These are phyloP conservation scores for Globisporangium carolinianum DNA, from an alignment of 352 stramenopile genomes.

Conservation along the genomic window DNA sequence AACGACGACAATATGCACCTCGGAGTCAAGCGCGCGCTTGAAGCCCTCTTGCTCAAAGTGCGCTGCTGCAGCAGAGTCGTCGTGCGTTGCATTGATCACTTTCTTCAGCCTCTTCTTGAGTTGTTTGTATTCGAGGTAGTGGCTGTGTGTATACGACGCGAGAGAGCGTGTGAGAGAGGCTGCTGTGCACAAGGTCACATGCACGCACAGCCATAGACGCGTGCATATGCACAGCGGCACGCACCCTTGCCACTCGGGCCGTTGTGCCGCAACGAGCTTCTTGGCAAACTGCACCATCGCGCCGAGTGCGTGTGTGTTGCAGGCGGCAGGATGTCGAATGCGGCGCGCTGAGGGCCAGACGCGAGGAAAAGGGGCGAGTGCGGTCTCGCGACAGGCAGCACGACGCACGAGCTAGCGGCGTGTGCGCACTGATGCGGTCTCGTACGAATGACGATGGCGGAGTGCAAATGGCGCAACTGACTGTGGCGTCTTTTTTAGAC, in stretches of 20 bases:
- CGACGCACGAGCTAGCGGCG: no score
- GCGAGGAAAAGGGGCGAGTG: no score
- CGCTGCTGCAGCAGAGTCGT: conserved; percentile 18
- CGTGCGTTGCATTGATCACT: conserved; percentile 38
- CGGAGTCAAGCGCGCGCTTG: conserved; percentile 70
- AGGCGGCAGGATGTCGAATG: neutral
- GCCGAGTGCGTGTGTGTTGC: neutral
- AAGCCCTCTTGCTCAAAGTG: conserved; percentile 55
- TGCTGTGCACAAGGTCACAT: neutral
- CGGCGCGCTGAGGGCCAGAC: neutral
- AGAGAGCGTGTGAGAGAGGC: neutral
- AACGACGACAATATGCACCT: conserved; percentile 18
- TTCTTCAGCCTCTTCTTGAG: conserved; percentile 85
- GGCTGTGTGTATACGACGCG: conserved; percentile 19
- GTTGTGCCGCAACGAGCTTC: conserved; percentile 65
- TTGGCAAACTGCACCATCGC: conserved; percentile 81
- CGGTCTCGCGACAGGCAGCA: no score
- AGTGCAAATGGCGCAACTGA: no score
- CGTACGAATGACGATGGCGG: no score
- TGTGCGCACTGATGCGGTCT: no score
- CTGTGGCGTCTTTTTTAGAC: no score
- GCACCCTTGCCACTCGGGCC: conserved; percentile 67
- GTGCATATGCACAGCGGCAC: neutral
- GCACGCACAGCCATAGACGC: neutral
- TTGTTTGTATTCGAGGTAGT: conserved; percentile 89